These are phyloP conservation scores for Backusella psychrophila DNA, from an alignment of 192 early-diverging fungal species.

Conservation along the genomic window DNA sequence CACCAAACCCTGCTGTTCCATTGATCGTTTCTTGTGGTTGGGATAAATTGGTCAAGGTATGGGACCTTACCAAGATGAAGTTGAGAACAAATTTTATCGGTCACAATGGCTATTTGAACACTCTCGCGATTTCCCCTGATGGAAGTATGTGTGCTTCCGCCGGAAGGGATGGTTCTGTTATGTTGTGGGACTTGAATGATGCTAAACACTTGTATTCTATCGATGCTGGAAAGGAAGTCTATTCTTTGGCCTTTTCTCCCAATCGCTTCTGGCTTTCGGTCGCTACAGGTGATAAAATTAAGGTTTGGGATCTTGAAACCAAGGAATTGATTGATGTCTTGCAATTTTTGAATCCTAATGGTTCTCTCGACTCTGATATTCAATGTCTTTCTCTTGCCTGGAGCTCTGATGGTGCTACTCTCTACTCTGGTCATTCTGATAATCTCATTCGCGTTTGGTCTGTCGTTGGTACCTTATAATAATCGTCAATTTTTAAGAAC, in stretches of 20 bases:
- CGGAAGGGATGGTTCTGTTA: slow-evolving; percentile 96
- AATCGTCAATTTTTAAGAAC: neutral
- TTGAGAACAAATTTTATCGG: slow-evolving; percentile 98
- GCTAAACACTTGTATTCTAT: slow-evolving; percentile 99
- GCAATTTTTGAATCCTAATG: slow-evolving; percentile 60
- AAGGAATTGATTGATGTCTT: slow-evolving; percentile 92
- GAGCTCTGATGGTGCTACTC: slow-evolving; percentile 95
- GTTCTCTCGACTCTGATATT: slow-evolving; percentile 61
- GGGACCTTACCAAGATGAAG: slow-evolving; percentile 97
- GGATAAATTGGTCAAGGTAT: slow-evolving; percentile 99
- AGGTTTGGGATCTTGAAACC: slow-evolving; percentile 99
- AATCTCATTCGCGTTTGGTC: slow-evolving; percentile 77
- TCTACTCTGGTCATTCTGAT: slow-evolving; percentile 98
- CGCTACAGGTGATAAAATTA: slow-evolving; percentile 88
- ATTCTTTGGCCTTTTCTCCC: slow-evolving; percentile 96
- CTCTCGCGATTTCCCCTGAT: slow-evolving; percentile 98
- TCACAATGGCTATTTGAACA: slow-evolving; percentile 96
- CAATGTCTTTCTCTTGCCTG: slow-evolving; percentile 96
- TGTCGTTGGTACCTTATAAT: slow-evolving; percentile 29
- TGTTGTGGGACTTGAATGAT: slow-evolving; percentile 99
- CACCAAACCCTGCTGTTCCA: slow-evolving; percentile 94
- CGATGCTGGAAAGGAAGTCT: slow-evolving; percentile 90
- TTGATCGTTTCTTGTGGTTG: slow-evolving; percentile 96
- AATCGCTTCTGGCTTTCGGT: slow-evolving; percentile 99
- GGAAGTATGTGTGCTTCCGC: slow-evolving; percentile 99